Evolutionary conservation across 108 stramenopile genomes (phyloP), one percentile per base, ranked within the genome.

Genomic region (Discostella pseudostelligera): DNA sequence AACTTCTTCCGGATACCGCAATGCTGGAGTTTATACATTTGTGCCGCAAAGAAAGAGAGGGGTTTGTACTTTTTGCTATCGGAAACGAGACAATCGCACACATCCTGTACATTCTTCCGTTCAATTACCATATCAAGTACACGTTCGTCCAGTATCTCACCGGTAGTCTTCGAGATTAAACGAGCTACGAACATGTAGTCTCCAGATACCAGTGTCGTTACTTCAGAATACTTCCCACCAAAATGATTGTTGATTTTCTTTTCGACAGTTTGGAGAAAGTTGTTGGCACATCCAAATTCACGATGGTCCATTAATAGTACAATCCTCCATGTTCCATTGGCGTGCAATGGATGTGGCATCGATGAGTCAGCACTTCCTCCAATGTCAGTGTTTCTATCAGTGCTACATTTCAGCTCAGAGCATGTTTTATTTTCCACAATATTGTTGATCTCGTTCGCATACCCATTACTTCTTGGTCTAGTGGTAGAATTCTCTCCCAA

Each of bases 141-240:
- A 26, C 75, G 70, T 66, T 71, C 64, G 3, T 72, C 65, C 4
- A 76, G 37, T 1, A 76, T 55, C 22, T 76, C 47, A 17, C 75
- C 75, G 2, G 47, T 58, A 20, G 16, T 16, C 35, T 58, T 29
- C 32, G 66, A 67, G 35, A 76, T 66, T 28, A 59, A 24, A 8
- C 75, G 63, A n/a, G 70, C 63, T 24, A 76, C 70, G 24, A 72
- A 76, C 64, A 72, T 56, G 46, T 76, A 76, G 17, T 76, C 75
- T 3, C 70, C 75, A 2, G 70, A 64, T 14, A 56, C 44, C 42
- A 76, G 56, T 16, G 75, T 59, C 4, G 49, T 19, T 5, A 66
- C 59, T 54, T 76, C 75, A n/a, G 61, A 36, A 13, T 32, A 12
- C 1, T 24, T 39, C 4, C 54, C 66, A 16, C 43, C 54, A 42